Percentiles rank a stretch among this genome's conserved stretches.
Conservation (phyloP, 176 grass and related monocot species). For the Oryza glumipatula region DNA sequence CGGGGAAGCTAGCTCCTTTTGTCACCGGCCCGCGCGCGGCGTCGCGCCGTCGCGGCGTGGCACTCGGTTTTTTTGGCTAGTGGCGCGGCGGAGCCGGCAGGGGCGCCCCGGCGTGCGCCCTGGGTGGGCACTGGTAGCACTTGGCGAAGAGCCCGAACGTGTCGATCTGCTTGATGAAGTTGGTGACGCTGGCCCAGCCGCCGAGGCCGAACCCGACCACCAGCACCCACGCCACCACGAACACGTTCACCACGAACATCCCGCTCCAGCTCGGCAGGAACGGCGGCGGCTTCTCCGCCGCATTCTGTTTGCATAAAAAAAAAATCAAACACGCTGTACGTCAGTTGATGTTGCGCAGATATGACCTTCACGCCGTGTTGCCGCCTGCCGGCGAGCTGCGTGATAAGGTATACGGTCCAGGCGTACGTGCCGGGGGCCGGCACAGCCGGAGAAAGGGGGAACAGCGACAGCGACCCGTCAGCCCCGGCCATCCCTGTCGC, state of each 20-base stretch:
- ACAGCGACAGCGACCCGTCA: not conserved
- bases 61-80: not conserved
- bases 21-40: not conserved
- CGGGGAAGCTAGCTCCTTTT: not conserved
- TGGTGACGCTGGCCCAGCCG: slow-evolving; percentile 76
- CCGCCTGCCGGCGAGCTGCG: not conserved
- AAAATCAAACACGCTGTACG: not conserved
- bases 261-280: slow-evolving; percentile 78
- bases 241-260: slow-evolving; percentile 70
- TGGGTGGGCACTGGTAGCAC: slow-evolving; percentile 69
- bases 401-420: slow-evolving; percentile 5
- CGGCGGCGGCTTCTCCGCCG: slow-evolving; percentile 73
- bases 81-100: slow-evolving; percentile 30
- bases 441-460: slow-evolving; percentile 2
- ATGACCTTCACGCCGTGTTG: slow-evolving; percentile 4
- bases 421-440: not conserved
- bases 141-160: slow-evolving; percentile 84
- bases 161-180: slow-evolving; percentile 78
- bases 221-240: slow-evolving; percentile 78
- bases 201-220: slow-evolving; percentile 82
- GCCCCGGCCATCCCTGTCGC: not conserved
- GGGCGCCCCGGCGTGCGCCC: slow-evolving; percentile 21
- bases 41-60: not conserved
- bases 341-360: too few species aligned
- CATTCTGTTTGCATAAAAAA: slow-evolving; percentile 54